phyloP scores from a whole-genome alignment of 345 rosid species.

The Balakata baccata region DNA sequence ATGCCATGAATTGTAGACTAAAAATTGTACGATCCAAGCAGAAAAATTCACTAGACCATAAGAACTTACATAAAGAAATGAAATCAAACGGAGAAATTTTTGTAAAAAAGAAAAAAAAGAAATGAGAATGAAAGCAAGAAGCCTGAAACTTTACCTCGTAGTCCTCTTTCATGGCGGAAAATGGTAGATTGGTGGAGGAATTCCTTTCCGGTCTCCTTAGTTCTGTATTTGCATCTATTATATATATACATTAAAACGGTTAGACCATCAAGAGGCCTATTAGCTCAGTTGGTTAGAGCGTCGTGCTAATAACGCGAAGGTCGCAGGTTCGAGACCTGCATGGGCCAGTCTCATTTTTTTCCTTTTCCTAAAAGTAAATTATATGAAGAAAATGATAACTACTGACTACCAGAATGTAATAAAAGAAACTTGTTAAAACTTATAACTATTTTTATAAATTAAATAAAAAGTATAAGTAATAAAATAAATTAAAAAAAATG shows the following conservation, averaged over 20 bases:
- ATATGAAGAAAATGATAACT: too few species aligned
- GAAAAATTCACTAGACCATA: background rate
- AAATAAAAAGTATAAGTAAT: too few species aligned
- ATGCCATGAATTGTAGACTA: background rate
- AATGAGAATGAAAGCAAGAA: background rate
- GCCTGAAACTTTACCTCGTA: conserved; percentile 14
- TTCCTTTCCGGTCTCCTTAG: too few species aligned
- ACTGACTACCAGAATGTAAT: too few species aligned
- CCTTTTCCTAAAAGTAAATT: too few species aligned
- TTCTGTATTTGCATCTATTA: too few species aligned
- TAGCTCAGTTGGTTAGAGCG: conserved; percentile 81
- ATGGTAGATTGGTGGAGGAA: too few species aligned
- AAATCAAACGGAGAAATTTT: background rate
- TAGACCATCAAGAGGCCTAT: conserved; percentile 15
- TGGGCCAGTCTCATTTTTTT: conserved; percentile 30
- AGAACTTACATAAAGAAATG: background rate
- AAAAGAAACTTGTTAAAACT: too few species aligned
- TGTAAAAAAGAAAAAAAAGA: background rate
- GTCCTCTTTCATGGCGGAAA: conserved; percentile 19
- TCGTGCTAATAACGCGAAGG: conserved; percentile 98
- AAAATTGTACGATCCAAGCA: background rate
- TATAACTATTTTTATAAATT: too few species aligned
- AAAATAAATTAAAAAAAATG: too few species aligned
- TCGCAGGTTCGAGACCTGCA: conserved; percentile 59
- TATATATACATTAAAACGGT: too few species aligned